A percentile compares a stretch with the other conserved stretches of the same genome.
Evolutionary conservation across 2,329 filamentous ascomycete species (phyloP).

Genomic region (Alternaria alternata): DNA sequence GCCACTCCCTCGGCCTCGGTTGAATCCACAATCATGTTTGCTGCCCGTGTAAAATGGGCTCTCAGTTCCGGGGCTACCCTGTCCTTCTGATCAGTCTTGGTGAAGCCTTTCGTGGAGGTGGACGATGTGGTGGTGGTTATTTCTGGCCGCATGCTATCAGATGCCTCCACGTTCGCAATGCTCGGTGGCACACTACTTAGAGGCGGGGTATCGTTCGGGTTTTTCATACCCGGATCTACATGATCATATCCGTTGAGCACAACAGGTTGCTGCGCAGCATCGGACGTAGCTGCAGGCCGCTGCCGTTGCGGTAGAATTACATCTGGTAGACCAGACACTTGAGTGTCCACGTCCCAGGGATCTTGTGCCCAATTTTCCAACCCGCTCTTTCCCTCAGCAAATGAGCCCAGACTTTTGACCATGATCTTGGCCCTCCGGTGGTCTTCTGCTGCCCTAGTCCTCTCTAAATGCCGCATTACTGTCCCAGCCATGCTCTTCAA

Average conservation of each 20-base stretch:
- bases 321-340: conserved; percentile 22
- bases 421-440: conserved; percentile 63
- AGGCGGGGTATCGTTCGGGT: conserved; percentile 18
- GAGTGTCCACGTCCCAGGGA: conserved; percentile 37
- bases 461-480: conserved; percentile 69
- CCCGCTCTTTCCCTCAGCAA: conserved; percentile 48
- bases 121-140: conserved; percentile 36
- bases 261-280: conserved; percentile 23
- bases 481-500: conserved; percentile 64
- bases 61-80: conserved; percentile 43
- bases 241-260: conserved; percentile 29
- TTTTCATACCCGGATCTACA: conserved; percentile 30
- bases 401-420: conserved; percentile 54
- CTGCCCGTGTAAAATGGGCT: conserved; percentile 46
- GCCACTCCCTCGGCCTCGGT: conserved; percentile 49
- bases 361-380: conserved; percentile 47
- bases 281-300: conserved; percentile 27
- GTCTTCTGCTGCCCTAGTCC: conserved; percentile 61
- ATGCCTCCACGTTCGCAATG: conserved; percentile 33
- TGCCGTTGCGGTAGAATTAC: conserved; percentile 27
- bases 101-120: conserved; percentile 18
- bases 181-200: conserved; percentile 29
- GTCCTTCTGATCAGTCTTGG: conserved; percentile 31
- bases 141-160: conserved; percentile 26
- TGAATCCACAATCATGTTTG: conserved; percentile 51